Base-by-base conservation (phyloP, 805 yeast genomes). In the Metschnikowia similis region DNA sequence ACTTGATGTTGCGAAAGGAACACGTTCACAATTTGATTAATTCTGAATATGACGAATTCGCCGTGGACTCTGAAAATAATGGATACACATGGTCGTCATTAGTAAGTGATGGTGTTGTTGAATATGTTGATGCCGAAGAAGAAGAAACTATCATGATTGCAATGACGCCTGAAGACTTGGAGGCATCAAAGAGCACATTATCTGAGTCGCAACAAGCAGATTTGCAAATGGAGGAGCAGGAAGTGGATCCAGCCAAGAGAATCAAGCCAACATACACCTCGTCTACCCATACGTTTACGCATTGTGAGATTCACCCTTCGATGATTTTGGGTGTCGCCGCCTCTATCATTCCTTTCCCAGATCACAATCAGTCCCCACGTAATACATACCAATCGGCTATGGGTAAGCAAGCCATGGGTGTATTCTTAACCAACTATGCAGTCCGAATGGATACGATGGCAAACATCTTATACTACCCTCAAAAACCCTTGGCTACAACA, bases 361-460 rank as follows among this genome's bases (percentile, higher is more conserved):
- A 94, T 74, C 99, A 94, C 71, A 94, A 94, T 71, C 99, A 94
- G 77, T 91, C 97, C 53, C 99, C 99, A 53, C 92, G 99, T 84
- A 94, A 94, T 67, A 94, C 99, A 3, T 94, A 94, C 71, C 99
- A 94, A 76, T 91, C 97, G 67, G 99, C 99, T 56, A 94, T 94
- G 99, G 99, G 99, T 83, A 94, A 94, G 72, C 99, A 94, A 75
- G 99, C 99, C 50, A 94, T 94, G 99, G 99, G 99, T 66, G 98
- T 94, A 8, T 92, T 88, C 70, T 79, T 92, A 62, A 94, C 99
- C 4, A 94, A 94, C 66, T 94, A 92, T 69, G 81, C 85, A 51
- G 96, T 92, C 47, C 88, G 99, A 74, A 94, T 94, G 99, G 99
- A 94, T 71, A 94, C 99, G 1, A 94, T 94, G 99, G 97, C 99